Evolutionary conservation across 345 rosid genomes (phyloP).

Genomic region (Aquilaria malaccensis): DNA sequence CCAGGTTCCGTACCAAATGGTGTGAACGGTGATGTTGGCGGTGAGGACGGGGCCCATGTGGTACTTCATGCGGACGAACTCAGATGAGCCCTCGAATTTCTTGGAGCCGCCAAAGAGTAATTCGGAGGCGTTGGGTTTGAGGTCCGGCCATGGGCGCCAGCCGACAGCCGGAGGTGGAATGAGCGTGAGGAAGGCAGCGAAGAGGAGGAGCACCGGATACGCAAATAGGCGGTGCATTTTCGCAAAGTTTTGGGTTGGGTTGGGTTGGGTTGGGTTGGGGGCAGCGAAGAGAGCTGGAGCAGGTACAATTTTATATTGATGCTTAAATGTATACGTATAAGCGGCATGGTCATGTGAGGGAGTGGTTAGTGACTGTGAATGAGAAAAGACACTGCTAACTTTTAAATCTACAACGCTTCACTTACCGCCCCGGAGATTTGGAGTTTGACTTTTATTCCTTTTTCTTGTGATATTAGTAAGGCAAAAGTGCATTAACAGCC

Average conservation of each 20-base stretch:
- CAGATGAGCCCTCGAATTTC: conserved; percentile 85
- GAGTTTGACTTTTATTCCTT: no score
- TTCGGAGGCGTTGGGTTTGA: conserved; percentile 38
- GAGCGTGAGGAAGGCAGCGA: conserved; percentile 22
- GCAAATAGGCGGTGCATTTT: conserved; percentile 12
- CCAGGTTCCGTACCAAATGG: conserved; percentile 90
- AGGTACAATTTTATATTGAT: no score
- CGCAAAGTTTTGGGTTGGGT: not conserved
- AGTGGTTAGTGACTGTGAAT: no score
- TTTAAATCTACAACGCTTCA: no score
- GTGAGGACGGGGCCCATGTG: conserved; percentile 91
- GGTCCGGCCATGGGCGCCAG: conserved; percentile 70
- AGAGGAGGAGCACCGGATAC: conserved; percentile 21
- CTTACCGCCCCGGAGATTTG: no score
- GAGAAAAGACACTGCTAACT: no score
- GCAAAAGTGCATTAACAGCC: no score
- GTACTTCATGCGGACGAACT: conserved; percentile 64
- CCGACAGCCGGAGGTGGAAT: conserved; percentile 19
- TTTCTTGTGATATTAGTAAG: no score
- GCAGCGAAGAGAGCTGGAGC: no score
- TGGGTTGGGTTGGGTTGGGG: no score
- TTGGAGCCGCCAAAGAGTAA: conserved; percentile 39
- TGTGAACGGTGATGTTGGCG: conserved; percentile 69
- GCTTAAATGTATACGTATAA: no score
- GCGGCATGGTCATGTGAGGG: no score